Evolutionary conservation across 176 grass and related monocot genomes (phyloP), one percentile per base, ranked within the genome.

Genomic region (Carex pumila): DNA sequence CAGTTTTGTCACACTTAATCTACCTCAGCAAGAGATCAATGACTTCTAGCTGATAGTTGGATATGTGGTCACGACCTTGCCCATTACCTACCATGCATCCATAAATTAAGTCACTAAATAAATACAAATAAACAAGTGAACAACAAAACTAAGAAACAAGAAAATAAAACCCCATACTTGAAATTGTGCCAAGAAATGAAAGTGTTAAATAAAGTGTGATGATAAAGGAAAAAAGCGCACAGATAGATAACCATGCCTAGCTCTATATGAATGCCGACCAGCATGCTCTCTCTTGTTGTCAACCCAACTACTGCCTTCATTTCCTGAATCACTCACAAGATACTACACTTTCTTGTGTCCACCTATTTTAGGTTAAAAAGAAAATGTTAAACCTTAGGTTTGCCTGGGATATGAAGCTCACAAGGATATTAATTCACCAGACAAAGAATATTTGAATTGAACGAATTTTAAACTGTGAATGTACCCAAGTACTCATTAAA

Each of bases 281-380:
- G 47, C 11, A 76, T 81, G 76, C 85, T 86, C 74, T 86, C 85
- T 86, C 85, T 86, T 76, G 56, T 69, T 71, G 85, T 81, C 85
- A 86, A 74, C 58, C 31, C 41, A 25, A 37, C 12, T 34, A 61
- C 13, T 22, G 61, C 21, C n/a, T 56, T 45, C 61, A 5, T 25
- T 63, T 70, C 43, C 2, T 10, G 2, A 30, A 32, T 19, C 7
- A 17, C 17, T 45, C 37, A 45, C 37, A 71, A 19, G 15, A 43
- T 71, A 45, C 17, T 71, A 37, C 17, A 45, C 34, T 45, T 15
- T 19, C 2, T 19, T 1, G 18, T n/a, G 34, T 71, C 7, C 68
- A 45, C 17, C 68, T 43, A 71, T 15, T 14, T 30, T 45, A 66
- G 21, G 37, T 71, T 45, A 1, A 19, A 21, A 71, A 11, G 14